Base-by-base conservation (phyloP, 768 basidiomycete species). In the Lactifluus hygrophoroides region DNA sequence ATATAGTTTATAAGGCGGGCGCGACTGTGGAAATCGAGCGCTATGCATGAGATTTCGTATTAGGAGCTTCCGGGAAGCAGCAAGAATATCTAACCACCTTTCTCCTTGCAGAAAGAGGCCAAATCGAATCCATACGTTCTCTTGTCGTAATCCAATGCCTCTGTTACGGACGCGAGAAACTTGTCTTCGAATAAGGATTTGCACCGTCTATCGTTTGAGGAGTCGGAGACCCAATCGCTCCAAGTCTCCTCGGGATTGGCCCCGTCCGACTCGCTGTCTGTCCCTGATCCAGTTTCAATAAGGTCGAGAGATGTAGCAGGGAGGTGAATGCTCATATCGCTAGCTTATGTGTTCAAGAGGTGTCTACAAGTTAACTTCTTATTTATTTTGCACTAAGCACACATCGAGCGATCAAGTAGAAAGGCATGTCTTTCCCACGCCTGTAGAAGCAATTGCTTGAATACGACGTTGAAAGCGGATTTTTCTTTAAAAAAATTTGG, bases 1-100 rank as follows among this genome's bases (percentile, higher is more conserved):
- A 95, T 91, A 71, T 80, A 89, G 69, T 96, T 96, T 72, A 96
- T 83, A 51, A 96, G 72, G 48, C 89, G 81, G 64, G 92, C 85
- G 19, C 88, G 79, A 55, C 81, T 80, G 70, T 92, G 85, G 62
- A 86, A 82, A 69, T 95, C 93, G 38, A 94, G 74, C 0, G 75
- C 89, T 91, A 61, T 28, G 34, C 45, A 34, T 49, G 30, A 48
- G n/a, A 34, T 40, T 17, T 34, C 61, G 59, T 21, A 35, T 54
- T 32, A 56, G 51, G 19, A 60, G 54, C 42, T 27, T 51, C 13
- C 5, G 17, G 3, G 46, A 19, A 28, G 42, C 48, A 17, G 37
- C 21, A 19, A 38, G 35, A 56, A 52, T 1, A 17, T 21, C 23
- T 5, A 25, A 72, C 85, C 44, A 53, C 90, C 90, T 76, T 56